Percentiles rank a stretch among this genome's conserved stretches.
These are phyloP conservation scores for Candida sanyiensis DNA, from an alignment of 805 yeast genomes.

Conservation along the genomic window DNA sequence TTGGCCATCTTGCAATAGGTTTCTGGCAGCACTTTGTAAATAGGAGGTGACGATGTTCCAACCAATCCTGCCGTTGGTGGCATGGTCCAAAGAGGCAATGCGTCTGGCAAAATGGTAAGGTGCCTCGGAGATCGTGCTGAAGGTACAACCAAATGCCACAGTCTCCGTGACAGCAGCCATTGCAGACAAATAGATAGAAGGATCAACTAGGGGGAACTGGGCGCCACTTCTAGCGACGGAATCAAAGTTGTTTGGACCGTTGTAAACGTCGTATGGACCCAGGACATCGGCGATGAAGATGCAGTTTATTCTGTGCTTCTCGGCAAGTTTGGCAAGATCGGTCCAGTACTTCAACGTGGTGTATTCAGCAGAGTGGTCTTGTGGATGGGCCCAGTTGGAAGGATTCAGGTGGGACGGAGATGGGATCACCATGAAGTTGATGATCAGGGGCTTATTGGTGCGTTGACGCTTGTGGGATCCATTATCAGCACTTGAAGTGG, in stretches of 20 bases:
- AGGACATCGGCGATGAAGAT: constrained; percentile 38
- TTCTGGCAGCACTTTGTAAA: constrained; percentile 34
- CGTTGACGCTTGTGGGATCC: constrained; percentile 1
- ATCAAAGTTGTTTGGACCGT: constrained; percentile 22
- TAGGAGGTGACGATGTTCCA: constrained; percentile 40
- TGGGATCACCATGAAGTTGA: constrained; percentile 35
- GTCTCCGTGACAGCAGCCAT: constrained; percentile 37
- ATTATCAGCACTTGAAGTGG: no score
- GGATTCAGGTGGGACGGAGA: constrained; percentile 23
- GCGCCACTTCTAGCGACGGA: constrained; percentile 22
- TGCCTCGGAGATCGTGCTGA: constrained; percentile 35
- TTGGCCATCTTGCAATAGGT: constrained; percentile 29
- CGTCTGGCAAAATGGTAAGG: constrained; percentile 37
- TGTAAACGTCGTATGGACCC: constrained; percentile 35
- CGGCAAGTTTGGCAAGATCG: constrained; percentile 31
- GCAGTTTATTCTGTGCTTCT: constrained; percentile 33
- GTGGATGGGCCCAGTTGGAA: constrained; percentile 36
- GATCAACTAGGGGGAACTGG: constrained; percentile 35
- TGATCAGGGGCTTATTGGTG: constrained; percentile 24
- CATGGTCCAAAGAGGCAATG: constrained; percentile 36
- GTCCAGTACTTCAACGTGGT: constrained; percentile 32
- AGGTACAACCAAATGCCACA: constrained; percentile 35
- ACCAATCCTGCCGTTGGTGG: constrained; percentile 37
- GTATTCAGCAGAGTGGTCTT: constrained; percentile 27
- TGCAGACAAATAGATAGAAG: constrained; percentile 33